These are phyloP conservation scores for Brasilioporus rufonigricans DNA, from an alignment of 768 basidiomycete species.

Conservation along the genomic window DNA sequence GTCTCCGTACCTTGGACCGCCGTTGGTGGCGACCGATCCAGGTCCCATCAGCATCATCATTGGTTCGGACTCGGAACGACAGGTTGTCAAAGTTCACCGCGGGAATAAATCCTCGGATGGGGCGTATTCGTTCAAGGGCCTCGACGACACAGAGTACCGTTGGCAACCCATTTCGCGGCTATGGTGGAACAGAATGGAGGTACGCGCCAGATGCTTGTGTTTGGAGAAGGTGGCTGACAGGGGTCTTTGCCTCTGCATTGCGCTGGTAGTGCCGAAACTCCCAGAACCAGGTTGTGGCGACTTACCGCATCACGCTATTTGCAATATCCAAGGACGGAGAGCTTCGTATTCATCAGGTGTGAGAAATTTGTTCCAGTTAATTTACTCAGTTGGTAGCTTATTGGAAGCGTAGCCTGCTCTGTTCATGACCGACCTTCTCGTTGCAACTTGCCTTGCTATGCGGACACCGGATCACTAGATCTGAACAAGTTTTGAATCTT, in stretches of 20 bases:
- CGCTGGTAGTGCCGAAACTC: slow-evolving; percentile 22
- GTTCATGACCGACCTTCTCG: slow-evolving; percentile 28
- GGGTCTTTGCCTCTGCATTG: neutral
- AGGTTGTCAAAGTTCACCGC: slow-evolving; percentile 12
- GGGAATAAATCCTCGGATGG: neutral
- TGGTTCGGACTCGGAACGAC: neutral
- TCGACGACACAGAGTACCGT: slow-evolving; percentile 23
- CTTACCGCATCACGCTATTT: slow-evolving; percentile 30
- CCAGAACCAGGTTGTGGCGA: slow-evolving; percentile 25
- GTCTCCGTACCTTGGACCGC: slow-evolving; percentile 31
- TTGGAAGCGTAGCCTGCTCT: slow-evolving; percentile 14
- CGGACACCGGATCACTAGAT: slow-evolving; percentile 29
- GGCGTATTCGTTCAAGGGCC: slow-evolving; percentile 21
- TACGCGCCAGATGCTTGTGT: slow-evolving; percentile 9
- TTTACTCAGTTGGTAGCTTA: slow-evolving; percentile 2
- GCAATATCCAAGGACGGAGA: slow-evolving; percentile 33
- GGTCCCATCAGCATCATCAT: slow-evolving; percentile 22
- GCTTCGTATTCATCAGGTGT: slow-evolving; percentile 29
- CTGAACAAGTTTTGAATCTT: neutral
- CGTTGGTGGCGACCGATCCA: slow-evolving; percentile 7
- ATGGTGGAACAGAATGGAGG: slow-evolving; percentile 21
- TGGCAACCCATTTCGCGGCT: slow-evolving; percentile 19
- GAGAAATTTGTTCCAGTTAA: neutral
- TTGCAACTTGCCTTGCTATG: slow-evolving; percentile 32
- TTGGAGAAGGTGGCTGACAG: neutral